Percentiles rank a stretch among this genome's conserved stretches.
These are phyloP conservation scores for Phytophthora constricta DNA, from an alignment of 352 stramenopile species.

Conservation along the genomic window DNA sequence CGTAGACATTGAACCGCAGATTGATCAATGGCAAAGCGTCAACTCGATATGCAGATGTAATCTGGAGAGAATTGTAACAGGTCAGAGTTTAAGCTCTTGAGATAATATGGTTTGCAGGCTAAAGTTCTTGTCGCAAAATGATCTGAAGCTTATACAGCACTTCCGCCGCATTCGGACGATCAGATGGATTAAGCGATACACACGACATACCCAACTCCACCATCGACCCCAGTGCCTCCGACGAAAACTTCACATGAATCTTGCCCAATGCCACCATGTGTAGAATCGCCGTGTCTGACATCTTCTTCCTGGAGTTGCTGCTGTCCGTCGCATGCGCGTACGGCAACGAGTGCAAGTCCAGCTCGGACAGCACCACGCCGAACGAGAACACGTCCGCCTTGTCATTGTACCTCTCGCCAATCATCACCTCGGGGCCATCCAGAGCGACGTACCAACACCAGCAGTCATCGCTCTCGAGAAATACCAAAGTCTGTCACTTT, in stretches of 20 bases:
- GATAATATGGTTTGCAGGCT: neutral
- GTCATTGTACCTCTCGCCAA: slow-evolving; percentile 35
- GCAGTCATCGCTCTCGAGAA: slow-evolving; percentile 37
- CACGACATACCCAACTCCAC: slow-evolving; percentile 34
- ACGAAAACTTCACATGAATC: slow-evolving; percentile 42
- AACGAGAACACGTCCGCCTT: slow-evolving; percentile 38
- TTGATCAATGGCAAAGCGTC: too few species aligned
- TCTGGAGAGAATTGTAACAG: too few species aligned
- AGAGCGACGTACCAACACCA: slow-evolving; percentile 39
- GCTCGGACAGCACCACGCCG: slow-evolving; percentile 37
- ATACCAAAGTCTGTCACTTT: slow-evolving; percentile 50
- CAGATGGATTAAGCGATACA: slow-evolving; percentile 31
- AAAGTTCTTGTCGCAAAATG: slow-evolving; percentile 21
- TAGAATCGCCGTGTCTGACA: slow-evolving; percentile 28
- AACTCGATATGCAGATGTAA: too few species aligned
- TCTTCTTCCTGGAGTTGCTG: slow-evolving; percentile 15
- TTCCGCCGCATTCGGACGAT: slow-evolving; percentile 41
- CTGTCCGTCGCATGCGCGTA: slow-evolving; percentile 33
- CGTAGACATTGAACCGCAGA: too few species aligned
- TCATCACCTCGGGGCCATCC: slow-evolving; percentile 53
- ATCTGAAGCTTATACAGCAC: slow-evolving; percentile 32
- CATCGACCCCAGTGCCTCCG: slow-evolving; percentile 17
- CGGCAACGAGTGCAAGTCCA: slow-evolving; percentile 36
- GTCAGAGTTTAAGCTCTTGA: too few species aligned
- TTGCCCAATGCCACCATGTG: slow-evolving; percentile 46